Percentiles rank a stretch among this genome's conserved stretches.
Conservation (phyloP, 2,329 filamentous ascomycete genomes). For the Septoria petroselini region DNA sequence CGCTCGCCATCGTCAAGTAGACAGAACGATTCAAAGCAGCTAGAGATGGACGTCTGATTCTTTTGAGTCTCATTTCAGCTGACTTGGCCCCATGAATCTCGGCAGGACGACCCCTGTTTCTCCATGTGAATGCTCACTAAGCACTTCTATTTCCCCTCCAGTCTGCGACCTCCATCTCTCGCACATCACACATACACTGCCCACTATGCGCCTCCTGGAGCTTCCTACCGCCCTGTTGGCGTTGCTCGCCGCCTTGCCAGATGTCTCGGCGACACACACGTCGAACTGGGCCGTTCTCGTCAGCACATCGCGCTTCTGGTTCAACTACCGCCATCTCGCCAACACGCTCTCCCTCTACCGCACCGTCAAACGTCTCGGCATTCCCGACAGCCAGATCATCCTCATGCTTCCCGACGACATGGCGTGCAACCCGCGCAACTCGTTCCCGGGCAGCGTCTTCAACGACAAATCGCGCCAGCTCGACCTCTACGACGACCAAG, state of each 20-base stretch:
- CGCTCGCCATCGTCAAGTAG: too few species aligned
- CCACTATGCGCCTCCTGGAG: slow-evolving; percentile 29
- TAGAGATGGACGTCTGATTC: too few species aligned
- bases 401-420: slow-evolving; percentile 99
- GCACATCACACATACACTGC: neutral
- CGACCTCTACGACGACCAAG: slow-evolving; percentile 82
- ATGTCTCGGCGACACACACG: slow-evolving; percentile 70
- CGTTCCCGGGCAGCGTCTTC: slow-evolving; percentile 96
- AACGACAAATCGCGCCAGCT: slow-evolving; percentile 95
- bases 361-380: slow-evolving; percentile 94
- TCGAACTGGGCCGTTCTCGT: slow-evolving; percentile 99
- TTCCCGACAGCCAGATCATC: slow-evolving; percentile 98
- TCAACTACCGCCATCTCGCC: slow-evolving; percentile 98
- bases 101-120: slow-evolving; percentile 6
- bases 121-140: slow-evolving; percentile 6
- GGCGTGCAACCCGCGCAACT: slow-evolving; percentile 98
- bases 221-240: slow-evolving; percentile 31
- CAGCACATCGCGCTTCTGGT: slow-evolving; percentile 98
- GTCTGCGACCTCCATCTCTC: too few species aligned
- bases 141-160: neutral
- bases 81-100: slow-evolving; percentile 3
- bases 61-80: too few species aligned
- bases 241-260: slow-evolving; percentile 30
- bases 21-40: too few species aligned
- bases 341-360: slow-evolving; percentile 97